A percentile compares a stretch with the other conserved stretches of the same genome.
phyloP scores from a whole-genome alignment of 2,329 filamentous ascomycete genomes.

The Penicillium sp. region DNA sequence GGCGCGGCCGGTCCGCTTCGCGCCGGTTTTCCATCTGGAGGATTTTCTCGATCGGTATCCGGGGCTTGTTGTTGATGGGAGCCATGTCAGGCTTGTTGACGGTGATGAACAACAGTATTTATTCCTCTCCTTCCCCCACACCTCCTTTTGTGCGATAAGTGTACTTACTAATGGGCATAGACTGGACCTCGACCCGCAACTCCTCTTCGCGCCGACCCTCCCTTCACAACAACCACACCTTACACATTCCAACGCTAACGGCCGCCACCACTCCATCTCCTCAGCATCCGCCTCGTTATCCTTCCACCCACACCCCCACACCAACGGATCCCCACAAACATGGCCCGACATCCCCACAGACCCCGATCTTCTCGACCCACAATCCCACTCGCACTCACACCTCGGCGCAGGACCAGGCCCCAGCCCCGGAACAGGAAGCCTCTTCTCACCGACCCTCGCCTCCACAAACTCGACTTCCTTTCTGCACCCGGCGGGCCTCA shows the following conservation, averaged over 20 bases:
- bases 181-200: constrained; percentile 26
- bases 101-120: constrained; percentile 56
- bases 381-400: not conserved
- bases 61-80: constrained; percentile 72
- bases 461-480: constrained; percentile 39
- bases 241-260: not conserved
- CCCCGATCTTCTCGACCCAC: constrained; percentile 11
- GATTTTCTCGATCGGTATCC: constrained; percentile 87
- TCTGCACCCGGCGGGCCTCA: constrained; percentile 35
- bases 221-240: constrained; percentile 24
- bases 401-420: not conserved
- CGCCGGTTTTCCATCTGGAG: constrained; percentile 80
- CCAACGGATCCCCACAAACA: constrained; percentile 24
- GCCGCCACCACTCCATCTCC: constrained; percentile 5
- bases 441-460: constrained; percentile 45
- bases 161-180: constrained; percentile 12
- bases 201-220: constrained; percentile 23
- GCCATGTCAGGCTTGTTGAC: constrained; percentile 74
- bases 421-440: constrained; percentile 26
- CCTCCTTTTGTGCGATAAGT: not conserved
- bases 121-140: not conserved
- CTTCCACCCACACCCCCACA: constrained; percentile 28
- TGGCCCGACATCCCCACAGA: constrained; percentile 21
- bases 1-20: constrained; percentile 72
- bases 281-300: not conserved